Base-by-base conservation (phyloP, 2,329 filamentous ascomycete species). In the Aspergillus awamori region DNA sequence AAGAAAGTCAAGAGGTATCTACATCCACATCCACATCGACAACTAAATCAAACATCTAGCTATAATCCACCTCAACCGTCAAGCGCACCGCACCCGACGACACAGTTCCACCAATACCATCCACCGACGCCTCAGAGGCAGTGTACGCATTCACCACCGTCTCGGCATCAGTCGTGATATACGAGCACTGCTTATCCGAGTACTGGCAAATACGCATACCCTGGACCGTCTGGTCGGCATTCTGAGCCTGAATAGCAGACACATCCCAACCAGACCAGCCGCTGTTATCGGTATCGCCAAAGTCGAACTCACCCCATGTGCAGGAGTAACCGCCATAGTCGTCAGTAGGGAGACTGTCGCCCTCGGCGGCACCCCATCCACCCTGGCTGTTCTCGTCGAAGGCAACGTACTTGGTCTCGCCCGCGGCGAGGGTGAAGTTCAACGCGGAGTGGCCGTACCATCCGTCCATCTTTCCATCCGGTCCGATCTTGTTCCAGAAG, bases 401-500 rank as follows among this genome's bases (percentile, higher is more conserved):
- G 8, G 76, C 77, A 4, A 79, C 69, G 56, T 75, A 77, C 26
- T 68, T 68, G 38, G 68, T 72, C 54, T 74, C 71, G 2, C 72
- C 71, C 5, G 75, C 63, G 2, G 63, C 53, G 4, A 79, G 67
- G 13, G 65, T 67, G 49, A 79, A 74, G 2, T 56, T 69, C 39
- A 78, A 28, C 5, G 75, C 75, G 0, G 69, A 69, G 55, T 74
- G 61, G 0, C 72, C 72, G 60, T 76, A 79, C 71, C 75, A 78
- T 2, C 77, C 77, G 30, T 71, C 68, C 63, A 77, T 64, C 41
- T 70, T 69, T 7, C 69, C 70, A 39, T 73, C 69, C 0, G 74
- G 73, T 1, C 73, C 76, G 57, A 76, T 62, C 64, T 78, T 79
- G 67, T 79, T 79, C 77, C 77, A 79, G 65, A 79, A 62, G 8